Conservation (phyloP, 441 rosid genomes). For the Gossypium davidsonii region DNA sequence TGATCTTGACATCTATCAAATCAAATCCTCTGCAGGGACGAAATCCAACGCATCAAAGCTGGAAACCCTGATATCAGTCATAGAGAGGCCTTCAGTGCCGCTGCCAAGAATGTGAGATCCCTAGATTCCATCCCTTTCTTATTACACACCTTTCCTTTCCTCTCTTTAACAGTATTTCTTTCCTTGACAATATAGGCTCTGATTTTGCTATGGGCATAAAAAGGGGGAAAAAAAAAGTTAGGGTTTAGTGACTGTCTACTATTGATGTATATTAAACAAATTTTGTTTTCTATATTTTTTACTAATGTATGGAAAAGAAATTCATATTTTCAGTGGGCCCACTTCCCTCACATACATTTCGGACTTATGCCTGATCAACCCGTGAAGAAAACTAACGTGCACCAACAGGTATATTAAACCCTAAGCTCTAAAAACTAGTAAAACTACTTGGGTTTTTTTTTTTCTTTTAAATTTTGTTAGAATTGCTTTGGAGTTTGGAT, state of each 20-base stretch:
- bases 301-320: not conserved
- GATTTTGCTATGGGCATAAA: not conserved
- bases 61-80: slow-evolving; percentile 95
- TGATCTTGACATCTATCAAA: slow-evolving; percentile 16
- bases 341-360: slow-evolving; percentile 94
- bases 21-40: slow-evolving; percentile 49
- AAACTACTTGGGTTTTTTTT: not conserved
- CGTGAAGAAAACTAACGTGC: slow-evolving; percentile 76
- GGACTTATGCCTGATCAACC: slow-evolving; percentile 98
- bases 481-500: not conserved
- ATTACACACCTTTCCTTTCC: no score
- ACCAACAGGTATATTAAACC: slow-evolving; percentile 58
- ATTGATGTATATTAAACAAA: not conserved
- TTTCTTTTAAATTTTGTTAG: no score
- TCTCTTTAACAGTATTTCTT: not conserved
- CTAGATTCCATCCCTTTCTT: not conserved
- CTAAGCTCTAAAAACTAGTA: not conserved
- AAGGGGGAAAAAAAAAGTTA: not conserved
- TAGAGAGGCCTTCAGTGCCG: slow-evolving; percentile 97
- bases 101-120: slow-evolving; percentile 85
- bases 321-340: slow-evolving; percentile 77
- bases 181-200: not conserved
- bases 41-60: slow-evolving; percentile 98
- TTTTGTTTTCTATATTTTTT: no score
- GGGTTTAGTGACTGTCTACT: not conserved